Evolutionary conservation across 2,329 filamentous ascomycete genomes (phyloP).

Genomic region (Lasiodiplodia gonubiensis): DNA sequence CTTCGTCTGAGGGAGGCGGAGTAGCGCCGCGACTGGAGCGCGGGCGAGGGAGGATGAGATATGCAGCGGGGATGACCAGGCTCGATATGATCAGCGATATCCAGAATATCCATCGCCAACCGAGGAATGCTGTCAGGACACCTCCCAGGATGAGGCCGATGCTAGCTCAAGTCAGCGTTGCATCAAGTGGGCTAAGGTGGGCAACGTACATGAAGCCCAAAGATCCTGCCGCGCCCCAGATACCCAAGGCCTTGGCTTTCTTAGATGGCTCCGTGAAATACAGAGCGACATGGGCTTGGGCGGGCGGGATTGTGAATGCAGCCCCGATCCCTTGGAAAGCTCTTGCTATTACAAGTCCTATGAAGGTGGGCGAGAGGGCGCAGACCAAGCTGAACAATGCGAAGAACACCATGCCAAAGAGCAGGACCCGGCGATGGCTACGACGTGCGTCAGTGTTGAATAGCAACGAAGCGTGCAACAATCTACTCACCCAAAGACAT

Average conservation of each 20-base stretch:
- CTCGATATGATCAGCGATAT: slow-evolving; percentile 25
- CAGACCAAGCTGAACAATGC: slow-evolving; percentile 27
- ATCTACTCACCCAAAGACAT: slow-evolving; percentile 18
- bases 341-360: slow-evolving; percentile 25
- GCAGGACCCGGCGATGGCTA: slow-evolving; percentile 24
- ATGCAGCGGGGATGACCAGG: slow-evolving; percentile 26
- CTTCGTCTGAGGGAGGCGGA: neutral
- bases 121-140: slow-evolving; percentile 26
- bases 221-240: slow-evolving; percentile 24
- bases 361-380: slow-evolving; percentile 24
- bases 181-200: too few relatives aligned
- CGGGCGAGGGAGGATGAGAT: slow-evolving; percentile 14
- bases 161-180: neutral
- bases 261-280: slow-evolving; percentile 20
- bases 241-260: slow-evolving; percentile 27
- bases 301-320: slow-evolving; percentile 28
- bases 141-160: slow-evolving; percentile 29
- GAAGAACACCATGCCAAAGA: slow-evolving; percentile 27
- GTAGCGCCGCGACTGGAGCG: neutral
- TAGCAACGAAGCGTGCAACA: neutral
- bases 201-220: slow-evolving; percentile 27
- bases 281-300: slow-evolving; percentile 27
- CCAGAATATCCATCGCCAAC: slow-evolving; percentile 30
- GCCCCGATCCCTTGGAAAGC: slow-evolving; percentile 29
- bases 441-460: neutral